Base-by-base conservation (phyloP, 2,329 filamentous ascomycete genomes). In the Botrytis tulipae region DNA sequence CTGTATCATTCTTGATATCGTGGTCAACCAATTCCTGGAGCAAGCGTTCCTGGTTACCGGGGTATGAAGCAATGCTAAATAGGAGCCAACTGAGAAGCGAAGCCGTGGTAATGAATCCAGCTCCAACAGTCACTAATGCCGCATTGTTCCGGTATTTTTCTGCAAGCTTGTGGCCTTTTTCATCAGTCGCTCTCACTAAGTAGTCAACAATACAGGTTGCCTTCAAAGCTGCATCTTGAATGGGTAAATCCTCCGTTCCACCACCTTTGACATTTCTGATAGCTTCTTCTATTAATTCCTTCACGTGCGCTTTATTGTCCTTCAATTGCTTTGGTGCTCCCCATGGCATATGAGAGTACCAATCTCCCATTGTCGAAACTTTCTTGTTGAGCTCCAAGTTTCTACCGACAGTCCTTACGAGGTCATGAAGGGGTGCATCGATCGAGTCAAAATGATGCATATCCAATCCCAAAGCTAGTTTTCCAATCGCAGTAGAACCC, bases 71-170 rank as follows among this genome's bases (percentile, higher is more conserved):
- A 16, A 86, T 79, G 3, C 82, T 80, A 76, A 83, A 86, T 22
- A 86, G 79, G 6, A 84, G 78, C 85, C 85, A 86, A 14, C 84
- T 84, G 5, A 86, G 82, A 1, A 86, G 82, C 4, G 83, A 82
- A 35, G 82, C 82, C 3, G 83, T 86, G 0, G 85, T 86, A 2
- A 82, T 84, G 75, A 86, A 86, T 5, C 85, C 85, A 16, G 85
- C 85, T 16, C 79, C 85, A 6, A 82, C 82, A 2, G 81, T 81
- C 1, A 85, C 83, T 16, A 85, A 78, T 4, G 84, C 76, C 18
- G 74, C 74, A 2, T 37, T 48, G 20, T 77, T 68, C 4, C 82
- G 75, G n/a, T 84, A 73, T 8, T 80, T 77, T n/a, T 82, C 77
- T 1, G 84, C 82, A 0, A 86, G 77, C 51, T 84, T 83, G 37